A percentile compares a stretch with the other conserved stretches of the same genome.
These are phyloP conservation scores for Schizophyllum commune DNA, from an alignment of 1,284 basidiomycete genomes.

Conservation along the genomic window DNA sequence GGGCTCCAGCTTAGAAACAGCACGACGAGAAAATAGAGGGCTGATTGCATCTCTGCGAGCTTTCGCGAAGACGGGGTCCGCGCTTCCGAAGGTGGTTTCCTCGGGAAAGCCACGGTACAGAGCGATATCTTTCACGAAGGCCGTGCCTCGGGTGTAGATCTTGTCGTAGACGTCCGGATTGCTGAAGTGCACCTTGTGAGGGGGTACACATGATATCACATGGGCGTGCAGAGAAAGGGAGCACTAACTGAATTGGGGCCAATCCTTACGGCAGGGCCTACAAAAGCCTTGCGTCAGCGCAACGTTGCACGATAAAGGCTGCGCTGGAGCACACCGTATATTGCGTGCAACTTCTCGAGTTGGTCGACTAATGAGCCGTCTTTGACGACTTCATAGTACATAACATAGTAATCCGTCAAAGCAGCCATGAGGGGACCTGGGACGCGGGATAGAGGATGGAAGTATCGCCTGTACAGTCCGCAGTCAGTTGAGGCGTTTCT, in stretches of 20 bases:
- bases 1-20: conserved; percentile 24
- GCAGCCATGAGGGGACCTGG: conserved; percentile 25
- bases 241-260: conserved; percentile 18
- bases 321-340: conserved; percentile 18
- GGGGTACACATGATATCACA: neutral
- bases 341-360: conserved; percentile 20
- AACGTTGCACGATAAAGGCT: neutral
- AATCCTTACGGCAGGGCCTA: conserved; percentile 24
- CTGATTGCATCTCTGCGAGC: conserved; percentile 20
- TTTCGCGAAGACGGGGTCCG: conserved; percentile 23
- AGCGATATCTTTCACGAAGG: conserved; percentile 24
- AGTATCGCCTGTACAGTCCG: conserved; percentile 7
- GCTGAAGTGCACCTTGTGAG: conserved; percentile 27
- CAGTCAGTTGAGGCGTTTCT: too few species aligned
- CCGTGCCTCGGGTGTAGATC: conserved; percentile 24
- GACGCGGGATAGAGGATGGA: conserved; percentile 20
- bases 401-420: conserved; percentile 20
- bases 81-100: conserved; percentile 24
- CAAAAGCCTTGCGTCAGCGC: neutral
- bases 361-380: conserved; percentile 22
- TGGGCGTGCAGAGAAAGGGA: neutral
- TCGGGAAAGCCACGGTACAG: conserved; percentile 27
- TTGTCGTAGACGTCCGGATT: conserved; percentile 22
- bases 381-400: conserved; percentile 24
- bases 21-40: conserved; percentile 27